Conservation (phyloP, 1,284 basidiomycete species). For the Fomitopsis pinicola region DNA sequence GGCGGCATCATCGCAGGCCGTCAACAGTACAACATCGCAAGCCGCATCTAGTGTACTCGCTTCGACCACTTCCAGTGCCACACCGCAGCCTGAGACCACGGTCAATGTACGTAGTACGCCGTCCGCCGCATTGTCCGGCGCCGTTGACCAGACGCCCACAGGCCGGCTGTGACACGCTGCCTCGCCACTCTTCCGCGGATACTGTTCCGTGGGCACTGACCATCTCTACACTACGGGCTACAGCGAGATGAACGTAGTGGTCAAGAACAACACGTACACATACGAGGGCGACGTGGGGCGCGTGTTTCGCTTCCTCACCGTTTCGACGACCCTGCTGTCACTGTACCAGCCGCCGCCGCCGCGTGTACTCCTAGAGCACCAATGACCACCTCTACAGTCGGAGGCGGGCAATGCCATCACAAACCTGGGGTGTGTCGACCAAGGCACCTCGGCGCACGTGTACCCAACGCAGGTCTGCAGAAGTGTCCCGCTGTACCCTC, state of each 20-base stretch:
- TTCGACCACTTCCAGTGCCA: too few relatives aligned
- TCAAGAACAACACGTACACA: not conserved
- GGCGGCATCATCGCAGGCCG: too few relatives aligned
- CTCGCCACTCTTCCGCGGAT: too few relatives aligned
- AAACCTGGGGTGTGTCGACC: not conserved
- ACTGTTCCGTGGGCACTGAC: not conserved
- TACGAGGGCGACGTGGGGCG: not conserved
- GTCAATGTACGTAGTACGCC: too few relatives aligned
- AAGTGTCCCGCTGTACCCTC: not conserved
- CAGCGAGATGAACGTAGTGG: not conserved
- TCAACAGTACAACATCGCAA: too few relatives aligned
- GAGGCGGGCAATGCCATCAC: not conserved
- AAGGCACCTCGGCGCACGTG: not conserved
- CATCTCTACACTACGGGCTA: conserved; percentile 7
- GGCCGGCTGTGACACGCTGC: too few relatives aligned
- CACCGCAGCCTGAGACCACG: too few relatives aligned
- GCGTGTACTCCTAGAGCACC: not conserved
- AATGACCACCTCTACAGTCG: conserved; percentile 3
- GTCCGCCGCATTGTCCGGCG: too few relatives aligned
- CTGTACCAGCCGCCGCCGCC: too few relatives aligned
- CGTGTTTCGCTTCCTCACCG: not conserved
- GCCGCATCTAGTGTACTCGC: too few relatives aligned
- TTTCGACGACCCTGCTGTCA: not conserved
- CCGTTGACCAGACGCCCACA: too few relatives aligned
- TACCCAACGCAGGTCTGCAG: not conserved